Conservation (phyloP, 768 basidiomycete species). For the Gloeostereum incarnatum region DNA sequence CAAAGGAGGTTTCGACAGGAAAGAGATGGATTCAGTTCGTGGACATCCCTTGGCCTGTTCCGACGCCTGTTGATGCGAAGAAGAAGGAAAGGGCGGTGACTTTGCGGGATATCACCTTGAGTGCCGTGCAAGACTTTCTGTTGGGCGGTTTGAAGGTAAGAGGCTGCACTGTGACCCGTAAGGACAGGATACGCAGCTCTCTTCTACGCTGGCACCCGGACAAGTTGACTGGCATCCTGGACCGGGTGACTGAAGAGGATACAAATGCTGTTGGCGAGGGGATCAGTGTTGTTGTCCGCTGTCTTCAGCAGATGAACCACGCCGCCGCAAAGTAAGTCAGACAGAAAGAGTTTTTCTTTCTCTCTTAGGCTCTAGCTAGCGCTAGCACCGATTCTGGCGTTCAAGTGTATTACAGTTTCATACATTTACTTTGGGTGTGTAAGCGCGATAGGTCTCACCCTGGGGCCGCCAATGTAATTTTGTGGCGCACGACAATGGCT, state of each 20-base stretch:
- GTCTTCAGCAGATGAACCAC: slow-evolving; percentile 24
- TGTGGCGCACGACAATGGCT: too few species aligned
- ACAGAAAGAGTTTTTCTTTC: too few species aligned
- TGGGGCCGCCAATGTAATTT: too few species aligned
- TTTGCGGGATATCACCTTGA: slow-evolving; percentile 23
- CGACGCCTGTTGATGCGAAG: slow-evolving; percentile 5
- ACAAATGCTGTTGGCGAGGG: slow-evolving; percentile 34
- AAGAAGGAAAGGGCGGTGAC: slow-evolving; percentile 8
- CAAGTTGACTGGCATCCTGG: slow-evolving; percentile 39
- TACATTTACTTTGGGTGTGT: too few species aligned
- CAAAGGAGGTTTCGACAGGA: neutral
- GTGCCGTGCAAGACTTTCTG: slow-evolving; percentile 39
- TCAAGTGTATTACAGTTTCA: too few species aligned
- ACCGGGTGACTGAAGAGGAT: slow-evolving; percentile 34
- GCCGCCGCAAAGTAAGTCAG: too few species aligned
- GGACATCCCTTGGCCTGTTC: slow-evolving; percentile 60
- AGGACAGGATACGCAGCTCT: slow-evolving; percentile 48
- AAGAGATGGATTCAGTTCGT: slow-evolving; percentile 25
- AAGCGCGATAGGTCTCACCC: too few species aligned
- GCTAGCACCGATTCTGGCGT: too few species aligned
- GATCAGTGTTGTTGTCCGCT: slow-evolving; percentile 29
- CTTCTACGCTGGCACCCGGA: slow-evolving; percentile 66
- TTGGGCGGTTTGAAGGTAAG: slow-evolving; percentile 34
- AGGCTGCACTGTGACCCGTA: slow-evolving; percentile 28
- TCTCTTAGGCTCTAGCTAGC: too few species aligned